Evolutionary conservation across 495 filamentous ascomycete species (phyloP).

Genomic region (Xylaria curta): DNA sequence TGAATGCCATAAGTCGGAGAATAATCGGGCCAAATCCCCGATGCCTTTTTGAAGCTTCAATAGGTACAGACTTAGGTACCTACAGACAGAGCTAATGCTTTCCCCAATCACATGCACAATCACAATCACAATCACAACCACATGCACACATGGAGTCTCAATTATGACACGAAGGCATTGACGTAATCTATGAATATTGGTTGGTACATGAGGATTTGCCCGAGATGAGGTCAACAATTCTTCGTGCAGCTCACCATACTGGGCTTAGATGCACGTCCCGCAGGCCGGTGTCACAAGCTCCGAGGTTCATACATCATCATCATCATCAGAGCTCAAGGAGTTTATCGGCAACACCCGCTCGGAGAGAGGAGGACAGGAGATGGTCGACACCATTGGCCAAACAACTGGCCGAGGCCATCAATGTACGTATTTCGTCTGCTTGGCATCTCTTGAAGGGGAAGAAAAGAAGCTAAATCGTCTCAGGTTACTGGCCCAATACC

Average conservation of each 20-base stretch:
- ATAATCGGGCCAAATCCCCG: constrained; percentile 22
- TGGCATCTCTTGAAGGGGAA: background rate
- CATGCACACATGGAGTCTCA: background rate
- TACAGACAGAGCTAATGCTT: no score
- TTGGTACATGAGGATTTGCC: background rate
- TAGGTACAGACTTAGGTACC: no score
- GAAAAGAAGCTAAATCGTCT: constrained; percentile 18
- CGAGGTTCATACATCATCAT: constrained; percentile 21
- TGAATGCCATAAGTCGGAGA: constrained; percentile 8
- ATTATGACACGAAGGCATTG: background rate
- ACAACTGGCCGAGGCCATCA: constrained; percentile 81
- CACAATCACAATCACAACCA: background rate
- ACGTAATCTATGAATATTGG: background rate
- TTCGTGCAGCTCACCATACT: constrained; percentile 30
- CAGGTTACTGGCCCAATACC: constrained; percentile 87
- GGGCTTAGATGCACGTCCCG: constrained; percentile 34
- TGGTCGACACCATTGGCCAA: constrained; percentile 94
- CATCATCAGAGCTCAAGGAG: constrained; percentile 34
- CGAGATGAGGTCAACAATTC: constrained; percentile 36
- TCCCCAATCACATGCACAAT: background rate
- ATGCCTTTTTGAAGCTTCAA: constrained; percentile 24
- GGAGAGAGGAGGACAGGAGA: constrained; percentile 54
- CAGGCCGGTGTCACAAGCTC: constrained; percentile 23
- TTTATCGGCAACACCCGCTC: constrained; percentile 40
- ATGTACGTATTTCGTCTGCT: constrained; percentile 54